phyloP scores from a whole-genome alignment of 78 protist genomes.

The Pigoraptor vietnamica region DNA sequence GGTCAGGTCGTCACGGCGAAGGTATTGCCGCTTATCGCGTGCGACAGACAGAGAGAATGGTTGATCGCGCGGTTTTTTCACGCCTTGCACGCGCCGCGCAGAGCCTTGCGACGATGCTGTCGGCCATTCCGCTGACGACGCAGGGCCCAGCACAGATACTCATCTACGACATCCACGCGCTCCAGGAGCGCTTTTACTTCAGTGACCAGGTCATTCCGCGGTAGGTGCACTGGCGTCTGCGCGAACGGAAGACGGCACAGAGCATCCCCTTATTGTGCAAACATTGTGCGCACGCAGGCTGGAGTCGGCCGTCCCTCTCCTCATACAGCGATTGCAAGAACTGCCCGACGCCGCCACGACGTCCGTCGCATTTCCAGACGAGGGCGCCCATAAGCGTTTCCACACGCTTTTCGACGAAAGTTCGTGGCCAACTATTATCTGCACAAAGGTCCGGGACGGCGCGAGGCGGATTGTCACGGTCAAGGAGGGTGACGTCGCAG shows the following conservation, averaged over 20 bases:
- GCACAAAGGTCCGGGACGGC: constrained; percentile 30
- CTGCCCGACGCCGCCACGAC: too few species aligned
- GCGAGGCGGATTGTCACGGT: constrained; percentile 23
- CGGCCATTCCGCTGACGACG: constrained; percentile 27
- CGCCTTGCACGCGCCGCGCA: too few species aligned
- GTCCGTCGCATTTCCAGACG: constrained; percentile 50
- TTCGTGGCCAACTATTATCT: constrained; percentile 4
- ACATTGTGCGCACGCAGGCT: neutral
- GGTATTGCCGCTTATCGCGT: too few species aligned
- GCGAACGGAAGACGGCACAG: too few species aligned
- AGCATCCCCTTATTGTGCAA: neutral
- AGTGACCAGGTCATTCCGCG: constrained; percentile 8
- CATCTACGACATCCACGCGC: constrained; percentile 48
- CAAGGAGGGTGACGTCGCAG: constrained; percentile 25
- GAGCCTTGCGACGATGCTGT: constrained; percentile 35
- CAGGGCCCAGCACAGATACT: constrained; percentile 21
- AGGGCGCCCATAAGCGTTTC: constrained; percentile 55
- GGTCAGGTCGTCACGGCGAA: constrained; percentile 59
- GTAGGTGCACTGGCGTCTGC: neutral
- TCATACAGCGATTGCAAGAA: neutral
- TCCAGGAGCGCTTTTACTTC: constrained; percentile 46
- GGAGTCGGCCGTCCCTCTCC: constrained; percentile 27
- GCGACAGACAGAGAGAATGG: too few species aligned
- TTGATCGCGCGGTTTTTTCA: too few species aligned
- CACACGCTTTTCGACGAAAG: neutral